Conservation (phyloP, 495 filamentous ascomycete species). For the Xylaria longipes region DNA sequence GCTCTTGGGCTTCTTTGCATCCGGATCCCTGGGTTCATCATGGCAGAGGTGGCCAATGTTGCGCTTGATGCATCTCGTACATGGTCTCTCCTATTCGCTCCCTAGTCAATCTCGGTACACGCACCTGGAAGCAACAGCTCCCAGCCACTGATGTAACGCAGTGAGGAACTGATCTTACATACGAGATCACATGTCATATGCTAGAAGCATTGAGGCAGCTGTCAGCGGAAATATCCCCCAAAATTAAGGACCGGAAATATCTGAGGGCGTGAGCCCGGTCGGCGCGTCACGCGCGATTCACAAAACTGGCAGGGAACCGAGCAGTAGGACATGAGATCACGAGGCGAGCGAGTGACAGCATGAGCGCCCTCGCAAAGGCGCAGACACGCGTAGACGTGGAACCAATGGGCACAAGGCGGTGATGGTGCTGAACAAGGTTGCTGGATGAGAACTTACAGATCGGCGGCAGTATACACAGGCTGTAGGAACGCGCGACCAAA, state of each 20-base stretch:
- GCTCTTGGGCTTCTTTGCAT: slow-evolving; percentile 69
- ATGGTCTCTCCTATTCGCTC: slow-evolving; percentile 82
- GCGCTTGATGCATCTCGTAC: slow-evolving; percentile 96
- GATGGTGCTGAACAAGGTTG: slow-evolving; percentile 35
- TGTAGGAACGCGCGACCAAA: slow-evolving; percentile 60
- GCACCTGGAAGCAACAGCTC: slow-evolving; percentile 33
- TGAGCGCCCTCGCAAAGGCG: slow-evolving; percentile 33
- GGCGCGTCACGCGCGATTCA: slow-evolving; percentile 25
- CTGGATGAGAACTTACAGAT: slow-evolving; percentile 77
- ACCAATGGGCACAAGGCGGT: slow-evolving; percentile 38
- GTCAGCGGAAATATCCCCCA: slow-evolving; percentile 25
- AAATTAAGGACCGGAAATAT: neutral
- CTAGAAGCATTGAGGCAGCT: slow-evolving; percentile 61
- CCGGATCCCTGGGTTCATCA: slow-evolving; percentile 87
- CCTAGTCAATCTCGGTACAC: slow-evolving; percentile 42
- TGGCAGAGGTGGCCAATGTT: slow-evolving; percentile 99
- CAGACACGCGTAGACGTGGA: slow-evolving; percentile 41
- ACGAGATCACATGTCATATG: slow-evolving; percentile 99
- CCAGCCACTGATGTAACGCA: slow-evolving; percentile 51
- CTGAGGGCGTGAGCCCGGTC: neutral
- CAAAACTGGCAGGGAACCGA: slow-evolving; percentile 12
- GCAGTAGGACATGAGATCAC: slow-evolving; percentile 31
- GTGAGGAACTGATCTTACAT: slow-evolving; percentile 64
- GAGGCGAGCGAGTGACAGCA: slow-evolving; percentile 27
- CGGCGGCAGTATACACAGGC: slow-evolving; percentile 99